phyloP scores from a whole-genome alignment of 805 yeast species.

The Yamadazyma olivae region DNA sequence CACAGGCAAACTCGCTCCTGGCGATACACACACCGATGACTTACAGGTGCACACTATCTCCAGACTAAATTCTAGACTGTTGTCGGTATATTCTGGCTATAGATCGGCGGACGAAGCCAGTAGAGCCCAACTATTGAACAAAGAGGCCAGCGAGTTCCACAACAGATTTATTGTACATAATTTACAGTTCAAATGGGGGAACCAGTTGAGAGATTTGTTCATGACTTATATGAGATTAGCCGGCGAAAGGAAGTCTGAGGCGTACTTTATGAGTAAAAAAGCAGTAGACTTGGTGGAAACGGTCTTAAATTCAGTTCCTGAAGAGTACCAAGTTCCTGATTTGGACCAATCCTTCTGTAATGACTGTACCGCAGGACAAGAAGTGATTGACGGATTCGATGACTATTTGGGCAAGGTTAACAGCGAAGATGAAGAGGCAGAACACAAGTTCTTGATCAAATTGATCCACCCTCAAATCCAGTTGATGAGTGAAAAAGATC shows the following conservation, averaged over 20 bases:
- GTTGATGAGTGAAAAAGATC: slow-evolving; percentile 44
- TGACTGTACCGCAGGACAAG: slow-evolving; percentile 22
- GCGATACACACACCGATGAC: slow-evolving; percentile 4
- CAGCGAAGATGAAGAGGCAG: slow-evolving; percentile 38
- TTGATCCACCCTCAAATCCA: slow-evolving; percentile 84
- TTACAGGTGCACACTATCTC: slow-evolving; percentile 4
- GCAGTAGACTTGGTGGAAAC: slow-evolving; percentile 50
- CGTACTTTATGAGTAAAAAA: slow-evolving; percentile 45
- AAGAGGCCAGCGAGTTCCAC: slow-evolving; percentile 40
- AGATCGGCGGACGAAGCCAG: slow-evolving; percentile 22
- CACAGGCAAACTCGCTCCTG: slow-evolving; percentile 12
- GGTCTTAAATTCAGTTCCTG: slow-evolving; percentile 21
- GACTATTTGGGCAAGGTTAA: slow-evolving; percentile 44
- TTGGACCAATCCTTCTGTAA: slow-evolving; percentile 15
- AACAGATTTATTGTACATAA: slow-evolving; percentile 75
- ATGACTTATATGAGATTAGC: slow-evolving; percentile 52
- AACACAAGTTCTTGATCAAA: slow-evolving; percentile 61
- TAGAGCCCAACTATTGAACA: slow-evolving; percentile 18
- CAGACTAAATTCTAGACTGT: slow-evolving; percentile 14
- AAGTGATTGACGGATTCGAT: slow-evolving; percentile 47
- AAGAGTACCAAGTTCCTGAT: slow-evolving; percentile 14
- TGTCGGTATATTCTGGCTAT: slow-evolving; percentile 31
- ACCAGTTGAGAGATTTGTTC: slow-evolving; percentile 59
- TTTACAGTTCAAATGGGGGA: slow-evolving; percentile 77
- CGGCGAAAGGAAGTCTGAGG: slow-evolving; percentile 40